Evolutionary conservation across 805 yeast genomes (phyloP), one percentile per base, ranked within the genome.

Genomic region (Limtongozyma cylindracea): DNA sequence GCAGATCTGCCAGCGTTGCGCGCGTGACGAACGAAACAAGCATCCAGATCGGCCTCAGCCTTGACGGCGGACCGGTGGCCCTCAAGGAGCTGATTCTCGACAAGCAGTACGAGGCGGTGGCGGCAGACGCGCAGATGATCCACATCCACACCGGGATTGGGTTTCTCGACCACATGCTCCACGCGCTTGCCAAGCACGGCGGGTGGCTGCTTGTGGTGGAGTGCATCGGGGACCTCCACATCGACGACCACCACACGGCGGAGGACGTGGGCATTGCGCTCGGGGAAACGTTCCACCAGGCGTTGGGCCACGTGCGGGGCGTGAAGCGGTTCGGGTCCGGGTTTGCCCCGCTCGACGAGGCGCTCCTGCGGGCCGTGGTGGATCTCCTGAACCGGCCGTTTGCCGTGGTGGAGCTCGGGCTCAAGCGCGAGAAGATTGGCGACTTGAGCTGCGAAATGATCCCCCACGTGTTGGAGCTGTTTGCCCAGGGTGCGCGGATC

Each of bases 271-370:
- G 84, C 20, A 77, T 88, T 33, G 80, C 94, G 1, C 49, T 88
- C 16, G 98, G 98, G 6, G 53, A 54, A 35, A 88, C 94, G 6
- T 80, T 88, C 52, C 73, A 78, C 37, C 49, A 70, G 33, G 96
- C 96, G 2, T 46, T 88, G 28, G 96, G 95, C 12, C 73, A 67
- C 15, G 72, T 84, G 11, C 61, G 63, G 33, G 98, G 98, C 24
- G 80, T 84, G 26, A 76, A 77, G 44, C 60, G 98, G 33, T 88
- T 84, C 38, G 98, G 98, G 10, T 38, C 60, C 19, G 98, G 84
- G 1, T 84, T 67, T 51, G 96, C 95, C 6, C 98, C 98, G 2
- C 54, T 88, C 26, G 98, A 88, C 43, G 98, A 88, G 49, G 95
- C 98, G 1, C 56, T 88, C 27, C 68, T 91, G 28, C 56, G 98